Evolutionary conservation across 2,329 filamentous ascomycete species (phyloP), one percentile per base, ranked within the genome.

Genomic region (Rhinocladiella mackenziei): DNA sequence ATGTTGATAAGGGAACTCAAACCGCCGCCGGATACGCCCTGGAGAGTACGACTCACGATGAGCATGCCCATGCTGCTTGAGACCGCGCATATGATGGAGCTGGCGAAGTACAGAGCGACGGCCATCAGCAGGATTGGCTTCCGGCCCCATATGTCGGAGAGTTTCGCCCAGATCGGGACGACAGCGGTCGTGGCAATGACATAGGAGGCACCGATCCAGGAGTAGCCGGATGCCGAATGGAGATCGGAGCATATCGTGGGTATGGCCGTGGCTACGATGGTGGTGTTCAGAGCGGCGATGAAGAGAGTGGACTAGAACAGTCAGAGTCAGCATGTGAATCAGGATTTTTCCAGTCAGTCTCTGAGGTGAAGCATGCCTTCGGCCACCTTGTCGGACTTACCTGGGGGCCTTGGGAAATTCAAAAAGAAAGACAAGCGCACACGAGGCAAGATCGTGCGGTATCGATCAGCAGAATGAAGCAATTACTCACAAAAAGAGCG

Each of bases 171-270:
- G n/a, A 83, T 75, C 0, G 84, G 83, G 0, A 76, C 78, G 1
- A 73, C 73, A 0, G 83, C 80, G 0, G 83, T 80, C 56, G 79
- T 80, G 11, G 80, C 81, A 9, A 89, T 75, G 3, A 88, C 69
- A 61, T 84, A 89, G 0, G 84, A 78, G 19, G 76, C 80, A 1
- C 84, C 85, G 48, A 91, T 84, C 86, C 85, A 89, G 10, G 81
- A 80, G 64, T 88, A 89, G 18, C 84, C 84, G 10, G 76, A 69
- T 3, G 78, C 78, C 4, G 83, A 84, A 32, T 79, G 59, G 49
- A 89, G 77, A 65, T 56, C 50, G 26, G 51, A 44, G 5, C 50
- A 46, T 13, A 65, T 62, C 39, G 55, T 62, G 6, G 61, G 61
- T 3, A 62, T 50, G 11, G 62, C 60, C 5, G 59, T 63, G 1